Percentiles rank a stretch among this genome's conserved stretches.
Conservation (phyloP, 768 basidiomycete genomes). For the Austroboletus eburneus region DNA sequence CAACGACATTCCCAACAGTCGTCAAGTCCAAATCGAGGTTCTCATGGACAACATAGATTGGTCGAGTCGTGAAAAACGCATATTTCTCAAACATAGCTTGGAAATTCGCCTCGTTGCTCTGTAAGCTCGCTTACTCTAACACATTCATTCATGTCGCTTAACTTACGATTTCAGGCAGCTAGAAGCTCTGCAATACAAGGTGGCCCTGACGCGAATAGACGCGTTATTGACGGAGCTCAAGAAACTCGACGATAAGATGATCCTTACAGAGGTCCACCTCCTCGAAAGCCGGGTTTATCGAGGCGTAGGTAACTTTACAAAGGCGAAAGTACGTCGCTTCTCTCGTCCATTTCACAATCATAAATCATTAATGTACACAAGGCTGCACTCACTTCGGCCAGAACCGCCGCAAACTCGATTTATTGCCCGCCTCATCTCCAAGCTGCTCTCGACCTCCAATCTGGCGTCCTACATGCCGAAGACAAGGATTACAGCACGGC, state of each 20-base stretch:
- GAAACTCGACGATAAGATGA: conserved; percentile 94
- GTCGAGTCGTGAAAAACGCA: conserved; percentile 88
- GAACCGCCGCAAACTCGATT: conserved; percentile 93
- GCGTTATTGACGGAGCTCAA: conserved; percentile 87
- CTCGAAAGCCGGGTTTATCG: conserved; percentile 90
- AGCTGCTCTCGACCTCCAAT: conserved; percentile 60
- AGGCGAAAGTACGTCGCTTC: conserved; percentile 65
- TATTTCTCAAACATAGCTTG: conserved; percentile 92
- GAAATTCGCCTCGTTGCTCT: conserved; percentile 84
- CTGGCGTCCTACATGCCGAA: conserved; percentile 87
- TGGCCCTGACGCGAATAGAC: conserved; percentile 79
- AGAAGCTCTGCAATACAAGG: conserved; percentile 70
- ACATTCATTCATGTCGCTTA: neutral
- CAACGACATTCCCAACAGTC: conserved; percentile 68
- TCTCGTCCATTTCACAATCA: neutral
- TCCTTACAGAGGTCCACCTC: conserved; percentile 93
- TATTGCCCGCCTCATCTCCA: conserved; percentile 80
- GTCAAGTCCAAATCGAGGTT: conserved; percentile 76
- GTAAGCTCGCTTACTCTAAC: conserved; percentile 38
- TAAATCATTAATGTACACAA: conserved; percentile 25
- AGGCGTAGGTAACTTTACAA: conserved; percentile 82
- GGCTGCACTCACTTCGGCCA: conserved; percentile 85
- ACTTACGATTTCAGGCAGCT: conserved; percentile 49
- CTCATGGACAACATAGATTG: conserved; percentile 88
- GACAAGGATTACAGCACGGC: conserved; percentile 98